Base-by-base conservation (phyloP, 2,329 filamentous ascomycete species). In the Fusarium miscanthi region DNA sequence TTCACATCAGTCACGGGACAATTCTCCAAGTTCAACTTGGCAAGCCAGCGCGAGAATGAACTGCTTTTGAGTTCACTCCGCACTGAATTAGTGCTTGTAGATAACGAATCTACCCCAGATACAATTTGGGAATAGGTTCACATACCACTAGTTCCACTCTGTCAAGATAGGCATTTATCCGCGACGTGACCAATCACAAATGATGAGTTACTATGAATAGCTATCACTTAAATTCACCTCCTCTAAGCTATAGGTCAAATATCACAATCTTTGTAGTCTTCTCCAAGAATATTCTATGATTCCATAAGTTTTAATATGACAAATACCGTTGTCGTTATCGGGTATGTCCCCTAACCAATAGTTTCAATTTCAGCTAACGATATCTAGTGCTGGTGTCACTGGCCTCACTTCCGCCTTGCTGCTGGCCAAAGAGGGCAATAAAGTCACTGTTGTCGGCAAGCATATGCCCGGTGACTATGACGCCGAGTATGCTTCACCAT, bases 391-490 rank as follows among this genome's bases (percentile, higher is more conserved):
- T 23, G 87, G 87, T 33, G 87, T 88, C 25, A 83, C 82, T 33
- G 87, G 87, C 60, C 81, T 88, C 59, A 88, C 87, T 21, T 83
- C 84, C 53, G 87, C 87, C 1, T 77, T 87, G 40, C 74, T 86
- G 38, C 80, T 88, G 31, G 82, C 86, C 13, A 85, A 81, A 70
- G 80, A 82, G 56, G 79, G 77, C 13, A 85, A 87, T 63, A 78
- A 68, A n/a, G 80, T 97, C 72, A 94, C 93, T 0, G 85, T 97
- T 35, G 85, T 94, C 30, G 92, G 94, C 8, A 97, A 95, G 78
- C 93, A 97, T 79, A 96, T 97, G 92, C 95, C 95, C 0, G 95
- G 95, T 31, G 95, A 98, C 83, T 96, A 95, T 80, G 92, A 95
- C 74, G 92, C 95, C 72, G 92, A 97, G 84, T 98, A 97, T 80